Evolutionary conservation across 768 basidiomycete genomes (phyloP).

Genomic region (Phylloporus sp.): DNA sequence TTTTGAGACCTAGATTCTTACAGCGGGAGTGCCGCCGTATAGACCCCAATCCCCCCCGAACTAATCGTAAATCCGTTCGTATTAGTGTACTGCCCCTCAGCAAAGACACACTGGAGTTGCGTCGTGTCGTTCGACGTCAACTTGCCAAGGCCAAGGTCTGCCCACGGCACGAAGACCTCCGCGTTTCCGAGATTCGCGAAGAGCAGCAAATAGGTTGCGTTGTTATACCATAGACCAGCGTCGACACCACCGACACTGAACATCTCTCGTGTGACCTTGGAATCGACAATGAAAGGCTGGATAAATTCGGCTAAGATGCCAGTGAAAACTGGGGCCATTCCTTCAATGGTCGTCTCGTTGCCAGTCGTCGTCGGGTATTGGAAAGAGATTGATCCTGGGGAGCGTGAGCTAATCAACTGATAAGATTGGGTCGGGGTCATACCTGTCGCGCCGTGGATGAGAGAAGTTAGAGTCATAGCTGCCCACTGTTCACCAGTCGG

Average conservation of each 20-base stretch:
- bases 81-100: conserved; percentile 12
- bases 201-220: conserved; percentile 22
- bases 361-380: conserved; percentile 24
- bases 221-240: conserved; percentile 19
- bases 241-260: conserved; percentile 22
- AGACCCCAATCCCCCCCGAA: conserved; percentile 20
- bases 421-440: neutral
- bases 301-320: conserved; percentile 1
- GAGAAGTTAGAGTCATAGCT: conserved; percentile 21
- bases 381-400: conserved; percentile 26
- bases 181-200: conserved; percentile 8
- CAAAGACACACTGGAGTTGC: conserved; percentile 16
- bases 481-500: conserved; percentile 28
- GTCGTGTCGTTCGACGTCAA: conserved; percentile 13
- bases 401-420: neutral
- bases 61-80: conserved; percentile 18
- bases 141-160: conserved; percentile 10
- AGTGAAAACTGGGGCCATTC: conserved; percentile 9
- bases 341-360: conserved; percentile 21
- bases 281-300: conserved; percentile 21
- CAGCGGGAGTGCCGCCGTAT: conserved; percentile 9
- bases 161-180: conserved; percentile 14
- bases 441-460: conserved; percentile 27
- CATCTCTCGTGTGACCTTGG: neutral
- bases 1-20: too few relatives aligned